Evolutionary conservation across 345 rosid species (phyloP).

Genomic region (Populus ilicifolia): DNA sequence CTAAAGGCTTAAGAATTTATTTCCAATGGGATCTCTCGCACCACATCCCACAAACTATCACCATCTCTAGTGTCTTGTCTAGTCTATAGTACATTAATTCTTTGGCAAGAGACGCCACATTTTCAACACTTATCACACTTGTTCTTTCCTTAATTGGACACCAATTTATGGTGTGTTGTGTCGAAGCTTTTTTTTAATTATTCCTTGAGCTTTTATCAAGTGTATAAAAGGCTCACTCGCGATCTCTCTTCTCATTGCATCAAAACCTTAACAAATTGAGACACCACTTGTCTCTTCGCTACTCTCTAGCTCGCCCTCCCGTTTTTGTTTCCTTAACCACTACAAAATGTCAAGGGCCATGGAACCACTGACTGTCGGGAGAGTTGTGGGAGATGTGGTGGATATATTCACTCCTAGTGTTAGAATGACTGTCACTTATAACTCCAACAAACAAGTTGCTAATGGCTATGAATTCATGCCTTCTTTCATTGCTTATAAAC

Average conservation of each 20-base stretch:
- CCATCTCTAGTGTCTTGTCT: conserved; percentile 6
- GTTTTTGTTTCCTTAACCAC: neutral
- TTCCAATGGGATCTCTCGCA: neutral
- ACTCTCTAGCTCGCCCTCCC: too few species aligned
- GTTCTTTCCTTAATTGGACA: conserved; percentile 21
- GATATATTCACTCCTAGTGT: conserved; percentile 62
- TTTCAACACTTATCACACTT: conserved; percentile 1
- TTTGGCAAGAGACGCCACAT: neutral
- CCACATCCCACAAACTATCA: neutral
- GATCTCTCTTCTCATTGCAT: neutral
- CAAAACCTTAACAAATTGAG: neutral
- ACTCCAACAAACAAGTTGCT: conserved; percentile 54
- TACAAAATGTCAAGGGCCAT: conserved; percentile 35
- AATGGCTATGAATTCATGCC: conserved; percentile 79
- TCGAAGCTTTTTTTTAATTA: conserved; percentile 23
- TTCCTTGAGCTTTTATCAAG: conserved; percentile 19
- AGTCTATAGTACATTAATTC: neutral
- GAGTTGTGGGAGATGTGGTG: conserved; percentile 78
- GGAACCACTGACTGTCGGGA: conserved; percentile 56
- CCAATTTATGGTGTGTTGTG: neutral
- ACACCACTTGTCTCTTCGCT: neutral
- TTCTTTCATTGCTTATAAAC: conserved; percentile 41
- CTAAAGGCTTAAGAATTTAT: neutral
- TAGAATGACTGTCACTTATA: conserved; percentile 55
- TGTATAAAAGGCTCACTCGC: conserved; percentile 8